Evolutionary conservation across 2,329 filamentous ascomycete species (phyloP), one percentile per base, ranked within the genome.

Genomic region (Chrysoporthe puriensis): DNA sequence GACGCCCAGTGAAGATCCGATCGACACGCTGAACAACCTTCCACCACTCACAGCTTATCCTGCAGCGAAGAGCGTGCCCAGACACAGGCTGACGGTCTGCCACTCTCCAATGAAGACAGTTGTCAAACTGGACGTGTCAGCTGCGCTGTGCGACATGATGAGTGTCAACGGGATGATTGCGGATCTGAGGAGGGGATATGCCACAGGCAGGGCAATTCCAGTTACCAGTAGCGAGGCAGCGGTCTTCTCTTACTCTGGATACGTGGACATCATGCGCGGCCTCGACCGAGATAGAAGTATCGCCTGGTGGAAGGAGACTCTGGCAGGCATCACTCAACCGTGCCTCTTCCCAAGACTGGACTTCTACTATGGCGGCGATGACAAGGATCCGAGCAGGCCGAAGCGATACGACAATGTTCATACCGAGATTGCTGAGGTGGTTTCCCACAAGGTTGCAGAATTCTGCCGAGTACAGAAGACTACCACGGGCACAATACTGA

Each of bases 1-100:
- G 1, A 76, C 76, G 0, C 72, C 79, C 60, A 68, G 78, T 66
- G 73, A 81, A 71, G 73, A 83, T 71, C 73, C 79, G 66, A 70
- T 80, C 69, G 69, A 77, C 64, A 71, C 81, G 18, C 76, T 83
- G 57, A 76, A 77, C 66, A 80, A 77, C 11, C 73, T 86, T 0
- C 82, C 84, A 0, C 76, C 80, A 6, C 73, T 85, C 58, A 76
- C 76, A 46, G 73, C 68, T 59, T 77, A 65, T 67, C 74, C 70
- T 71, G 78, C 72, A 73, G 74, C 1, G 79, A 82, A 60, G 57
- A 68, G 63, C 40, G 40, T 70, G n/a, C 83, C 85, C 9, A 80
- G 81, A 36, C 84, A 86, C 71, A 76, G 84, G 36, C 78, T 86
- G 3, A 81, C 83, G 0, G 82, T 86, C 36, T 86, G 84, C 68